phyloP scores from a whole-genome alignment of 495 filamentous ascomycete species.

The Penicillium alfredii region DNA sequence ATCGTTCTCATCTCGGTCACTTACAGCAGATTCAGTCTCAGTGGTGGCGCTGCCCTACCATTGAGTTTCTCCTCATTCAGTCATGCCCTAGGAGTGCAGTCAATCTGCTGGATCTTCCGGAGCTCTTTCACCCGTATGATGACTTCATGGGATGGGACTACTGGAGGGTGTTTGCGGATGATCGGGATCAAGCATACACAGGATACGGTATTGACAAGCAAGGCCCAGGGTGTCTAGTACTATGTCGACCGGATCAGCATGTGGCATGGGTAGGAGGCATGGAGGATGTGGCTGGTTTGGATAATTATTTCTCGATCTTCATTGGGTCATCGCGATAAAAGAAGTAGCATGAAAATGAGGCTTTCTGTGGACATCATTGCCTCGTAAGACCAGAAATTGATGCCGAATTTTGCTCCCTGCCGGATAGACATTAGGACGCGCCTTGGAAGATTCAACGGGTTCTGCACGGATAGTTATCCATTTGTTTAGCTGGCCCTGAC shows the following conservation, averaged over 20 bases:
- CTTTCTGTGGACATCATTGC: too few species aligned
- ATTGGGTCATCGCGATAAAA: too few species aligned
- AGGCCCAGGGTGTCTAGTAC: constrained; percentile 14
- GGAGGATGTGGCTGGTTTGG: constrained; percentile 11
- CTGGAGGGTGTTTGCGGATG: constrained; percentile 19
- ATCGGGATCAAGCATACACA: constrained; percentile 11
- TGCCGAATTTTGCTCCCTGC: too few species aligned
- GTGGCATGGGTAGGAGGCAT: constrained; percentile 19
- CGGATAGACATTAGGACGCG: too few species aligned
- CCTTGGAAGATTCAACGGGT: too few species aligned
- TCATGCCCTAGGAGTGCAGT: constrained; percentile 5
- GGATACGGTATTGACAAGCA: constrained; percentile 13
- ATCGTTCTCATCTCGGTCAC: neutral
- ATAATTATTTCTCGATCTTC: constrained; percentile 13
- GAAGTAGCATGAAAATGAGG: too few species aligned
- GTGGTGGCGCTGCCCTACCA: neutral
- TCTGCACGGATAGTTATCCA: too few species aligned
- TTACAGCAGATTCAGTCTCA: neutral
- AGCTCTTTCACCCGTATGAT: constrained; percentile 27
- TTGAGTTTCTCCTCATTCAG: constrained; percentile 17
- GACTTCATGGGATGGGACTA: constrained; percentile 24
- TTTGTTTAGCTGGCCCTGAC: too few species aligned
- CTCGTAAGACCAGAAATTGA: too few species aligned
- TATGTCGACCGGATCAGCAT: constrained; percentile 29
- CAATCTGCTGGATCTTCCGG: constrained; percentile 17